Percentiles rank a stretch among this genome's conserved stretches.
Evolutionary conservation across 2,329 filamentous ascomycete genomes (phyloP).

Genomic region (Aspergillus uvarum): DNA sequence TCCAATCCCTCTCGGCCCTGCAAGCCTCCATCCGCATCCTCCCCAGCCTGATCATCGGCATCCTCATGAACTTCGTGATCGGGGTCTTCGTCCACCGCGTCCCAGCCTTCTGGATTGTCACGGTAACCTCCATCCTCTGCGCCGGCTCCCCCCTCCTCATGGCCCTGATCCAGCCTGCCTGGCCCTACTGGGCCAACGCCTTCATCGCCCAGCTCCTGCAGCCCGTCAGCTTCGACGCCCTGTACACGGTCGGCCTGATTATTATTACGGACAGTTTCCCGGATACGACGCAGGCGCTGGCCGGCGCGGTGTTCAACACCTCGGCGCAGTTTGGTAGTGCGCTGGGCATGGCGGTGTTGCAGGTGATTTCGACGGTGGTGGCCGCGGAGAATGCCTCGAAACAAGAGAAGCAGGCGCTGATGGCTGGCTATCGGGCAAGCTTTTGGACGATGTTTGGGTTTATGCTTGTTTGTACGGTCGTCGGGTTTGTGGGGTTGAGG

Average conservation of each 20-base stretch:
- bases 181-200: slow-evolving; percentile 54
- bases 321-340: slow-evolving; percentile 57
- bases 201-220: slow-evolving; percentile 40
- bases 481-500: slow-evolving; percentile 47
- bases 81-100: slow-evolving; percentile 50
- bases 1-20: slow-evolving; percentile 49
- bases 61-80: slow-evolving; percentile 45
- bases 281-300: slow-evolving; percentile 55
- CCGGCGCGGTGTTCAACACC: slow-evolving; percentile 63
- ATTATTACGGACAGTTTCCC: slow-evolving; percentile 18
- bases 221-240: slow-evolving; percentile 25
- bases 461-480: slow-evolving; percentile 39
- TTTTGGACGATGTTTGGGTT: slow-evolving; percentile 56
- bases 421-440: slow-evolving; percentile 53
- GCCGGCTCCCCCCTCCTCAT: slow-evolving; percentile 54
- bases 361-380: slow-evolving; percentile 46
- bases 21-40: slow-evolving; percentile 49
- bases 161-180: slow-evolving; percentile 51
- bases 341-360: slow-evolving; percentile 53
- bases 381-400: background rate
- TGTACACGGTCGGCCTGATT: slow-evolving; percentile 16
- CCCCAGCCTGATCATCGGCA: slow-evolving; percentile 48
- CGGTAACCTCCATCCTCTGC: slow-evolving; percentile 43
- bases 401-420: slow-evolving; percentile 42
- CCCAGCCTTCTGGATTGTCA: slow-evolving; percentile 42